Evolutionary conservation across 305 asterid species (phyloP).

Genomic region (Withania somnifera): DNA sequence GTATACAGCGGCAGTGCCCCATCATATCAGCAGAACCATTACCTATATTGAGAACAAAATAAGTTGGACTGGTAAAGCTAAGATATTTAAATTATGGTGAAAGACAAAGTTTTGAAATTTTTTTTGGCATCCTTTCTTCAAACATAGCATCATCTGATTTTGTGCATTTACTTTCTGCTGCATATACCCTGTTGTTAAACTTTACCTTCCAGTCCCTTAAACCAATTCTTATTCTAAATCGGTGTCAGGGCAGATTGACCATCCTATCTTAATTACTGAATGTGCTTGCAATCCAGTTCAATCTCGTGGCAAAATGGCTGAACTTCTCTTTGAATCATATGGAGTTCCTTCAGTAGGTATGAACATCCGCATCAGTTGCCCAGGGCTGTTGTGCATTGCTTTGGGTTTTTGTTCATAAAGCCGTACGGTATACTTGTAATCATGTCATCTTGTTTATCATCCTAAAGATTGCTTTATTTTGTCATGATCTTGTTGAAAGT

Average conservation of each 20-base stretch:
- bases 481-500: neutral
- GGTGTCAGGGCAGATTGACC: slow-evolving; percentile 70
- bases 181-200: neutral
- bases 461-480: neutral
- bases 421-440: neutral
- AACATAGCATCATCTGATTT: neutral
- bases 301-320: slow-evolving; percentile 96
- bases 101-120: neutral
- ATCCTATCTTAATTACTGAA: slow-evolving; percentile 92
- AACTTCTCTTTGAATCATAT: slow-evolving; percentile 91
- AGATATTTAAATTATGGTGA: neutral
- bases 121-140: neutral
- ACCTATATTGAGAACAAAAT: neutral
- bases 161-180: neutral
- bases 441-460: neutral
- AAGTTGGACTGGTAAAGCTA: neutral
- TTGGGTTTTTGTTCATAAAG: neutral
- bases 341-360: slow-evolving; percentile 97
- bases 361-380: neutral
- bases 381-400: neutral
- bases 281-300: slow-evolving; percentile 94
- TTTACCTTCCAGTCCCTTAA: slow-evolving; percentile 7
- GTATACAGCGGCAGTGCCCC: neutral
- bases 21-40: neutral
- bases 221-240: slow-evolving; percentile 10